Evolutionary conservation across 2,329 filamentous ascomycete genomes (phyloP), one percentile per base, ranked within the genome.

Genomic region (Rosellinia necatrix): DNA sequence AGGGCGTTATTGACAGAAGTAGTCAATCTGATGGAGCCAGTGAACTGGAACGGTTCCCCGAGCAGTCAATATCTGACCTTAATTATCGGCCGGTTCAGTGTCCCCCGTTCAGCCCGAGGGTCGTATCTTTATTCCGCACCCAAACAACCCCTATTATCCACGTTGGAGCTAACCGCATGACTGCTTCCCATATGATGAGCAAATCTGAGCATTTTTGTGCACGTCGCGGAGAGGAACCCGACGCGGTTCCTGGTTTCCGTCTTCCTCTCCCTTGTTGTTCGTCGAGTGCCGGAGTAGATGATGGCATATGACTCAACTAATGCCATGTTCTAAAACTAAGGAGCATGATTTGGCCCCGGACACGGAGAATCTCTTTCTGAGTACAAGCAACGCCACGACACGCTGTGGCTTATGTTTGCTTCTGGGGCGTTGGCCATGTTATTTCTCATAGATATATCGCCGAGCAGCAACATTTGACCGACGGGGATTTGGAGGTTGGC

Each of bases 91-190:
- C 24, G 10, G 51, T 61, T 24, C 54, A 56, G 12, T 53, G 53
- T 19, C 54, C 62, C n/a, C 57, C 49, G 24, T 66, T 65, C 27
- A 32, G 55, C 15, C 49, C 61, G 10, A 29, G 64, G 27, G 42
- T 63, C 5, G 59, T 58, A 22, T 15, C 50, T 24, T 56, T 70
- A 12, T 67, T 69, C n/a, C 9, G 35, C 2, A 12, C n/a, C 15
- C 56, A 44, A n/a, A 25, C 50, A 1, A 67, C 62, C 15, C 61
- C 61, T 13, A 60, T 69, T 34, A 37, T 71, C 22, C 22, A 63
- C 43, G 25, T 35, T 3, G 59, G 40, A 21, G 13, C 47, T 27
- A 53, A 53, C 12, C 63, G 66, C 32, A 59, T 38, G 46, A 63
- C 60, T 4, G 64, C 68, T 6, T 17, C 6, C n/a, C 47, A 67